Conservation (phyloP, 805 yeast species). For the Millerago galiae region DNA sequence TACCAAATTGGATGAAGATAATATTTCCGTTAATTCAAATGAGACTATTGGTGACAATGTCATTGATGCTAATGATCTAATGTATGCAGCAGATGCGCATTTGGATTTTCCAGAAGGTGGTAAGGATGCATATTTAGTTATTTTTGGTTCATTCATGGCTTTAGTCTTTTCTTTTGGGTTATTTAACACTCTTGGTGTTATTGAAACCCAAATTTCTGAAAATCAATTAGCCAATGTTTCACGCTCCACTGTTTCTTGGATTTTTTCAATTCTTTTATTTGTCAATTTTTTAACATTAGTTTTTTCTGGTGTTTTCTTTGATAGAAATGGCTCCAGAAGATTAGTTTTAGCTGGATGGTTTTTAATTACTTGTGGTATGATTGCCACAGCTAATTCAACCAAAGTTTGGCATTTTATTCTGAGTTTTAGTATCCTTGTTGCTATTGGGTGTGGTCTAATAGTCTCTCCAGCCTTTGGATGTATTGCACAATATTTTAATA, state of each 20-base stretch:
- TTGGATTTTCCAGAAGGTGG: constrained; percentile 55
- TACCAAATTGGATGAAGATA: not conserved
- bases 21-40: not conserved
- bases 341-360: constrained; percentile 37
- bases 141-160: constrained; percentile 54
- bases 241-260: constrained; percentile 52
- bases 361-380: constrained; percentile 41
- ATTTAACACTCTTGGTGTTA: constrained; percentile 53
- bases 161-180: constrained; percentile 48
- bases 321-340: constrained; percentile 40
- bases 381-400: constrained; percentile 44
- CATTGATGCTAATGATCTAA: not conserved
- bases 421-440: constrained; percentile 46
- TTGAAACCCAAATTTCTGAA: constrained; percentile 50
- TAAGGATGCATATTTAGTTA: constrained; percentile 44
- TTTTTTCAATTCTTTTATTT: constrained; percentile 51
- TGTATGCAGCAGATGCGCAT: not conserved
- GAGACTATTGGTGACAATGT: not conserved
- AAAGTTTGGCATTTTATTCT: constrained; percentile 54
- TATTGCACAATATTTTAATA: constrained; percentile 58
- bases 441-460: constrained; percentile 51
- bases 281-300: constrained; percentile 43
- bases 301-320: constrained; percentile 52
- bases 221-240: constrained; percentile 44
- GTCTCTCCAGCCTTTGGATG: constrained; percentile 54